Conservation (phyloP, 371 early-diverging fungal species). For the Funneliformis caledonium region DNA sequence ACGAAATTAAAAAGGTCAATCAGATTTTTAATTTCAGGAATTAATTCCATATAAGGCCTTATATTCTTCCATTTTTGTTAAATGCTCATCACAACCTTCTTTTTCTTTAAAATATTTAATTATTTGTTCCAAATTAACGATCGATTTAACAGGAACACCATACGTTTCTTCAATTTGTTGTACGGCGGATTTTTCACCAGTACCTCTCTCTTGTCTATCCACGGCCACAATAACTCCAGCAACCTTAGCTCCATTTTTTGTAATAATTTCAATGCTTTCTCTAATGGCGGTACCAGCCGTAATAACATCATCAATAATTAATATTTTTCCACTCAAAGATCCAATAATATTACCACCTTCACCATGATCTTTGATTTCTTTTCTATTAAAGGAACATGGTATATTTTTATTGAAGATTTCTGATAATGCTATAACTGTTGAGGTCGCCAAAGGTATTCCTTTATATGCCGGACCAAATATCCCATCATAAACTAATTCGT, state of each 20-base stretch:
- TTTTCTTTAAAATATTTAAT: constrained; percentile 87
- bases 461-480: constrained; percentile 99
- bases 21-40: neutral
- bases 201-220: constrained; percentile 89
- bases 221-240: constrained; percentile 91
- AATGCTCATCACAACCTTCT: constrained; percentile 68
- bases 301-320: constrained; percentile 97
- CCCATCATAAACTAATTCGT: constrained; percentile 75
- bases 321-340: constrained; percentile 74
- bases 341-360: constrained; percentile 97
- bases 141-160: constrained; percentile 79
- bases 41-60: constrained; percentile 73
- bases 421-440: constrained; percentile 79
- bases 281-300: constrained; percentile 98
- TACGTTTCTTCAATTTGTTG: constrained; percentile 88
- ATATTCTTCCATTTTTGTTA: constrained; percentile 71
- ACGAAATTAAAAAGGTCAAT: neutral
- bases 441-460: constrained; percentile 92
- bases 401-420: constrained; percentile 59
- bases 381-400: constrained; percentile 94
- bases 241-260: constrained; percentile 60
- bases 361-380: constrained; percentile 98
- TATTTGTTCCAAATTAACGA: constrained; percentile 86
- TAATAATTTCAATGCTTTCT: constrained; percentile 84
- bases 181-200: constrained; percentile 77